Percentiles rank a stretch among this genome's conserved stretches.
phyloP scores from a whole-genome alignment of 768 basidiomycete species.

The Boletus tylopilopsis region DNA sequence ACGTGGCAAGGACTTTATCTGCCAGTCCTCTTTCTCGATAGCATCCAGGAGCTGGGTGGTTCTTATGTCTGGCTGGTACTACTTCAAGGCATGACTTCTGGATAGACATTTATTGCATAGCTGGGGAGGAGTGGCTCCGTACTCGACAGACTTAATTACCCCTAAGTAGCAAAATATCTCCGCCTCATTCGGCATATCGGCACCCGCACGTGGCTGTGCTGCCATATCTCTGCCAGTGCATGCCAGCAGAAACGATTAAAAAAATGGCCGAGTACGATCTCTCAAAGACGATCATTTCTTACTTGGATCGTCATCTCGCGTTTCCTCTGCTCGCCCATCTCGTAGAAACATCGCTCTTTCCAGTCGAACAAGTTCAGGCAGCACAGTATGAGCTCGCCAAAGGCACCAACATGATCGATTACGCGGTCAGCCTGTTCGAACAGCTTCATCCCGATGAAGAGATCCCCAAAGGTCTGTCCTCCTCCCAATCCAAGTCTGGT shows the following conservation, averaged over 20 bases:
- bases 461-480: conserved; percentile 58
- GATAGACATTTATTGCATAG: too few relatives aligned
- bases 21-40: too few relatives aligned
- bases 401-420: conserved; percentile 98
- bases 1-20: too few relatives aligned
- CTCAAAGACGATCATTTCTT: conserved; percentile 84
- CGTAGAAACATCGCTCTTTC: conserved; percentile 68
- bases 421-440: conserved; percentile 75
- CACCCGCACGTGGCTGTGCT: conserved; percentile 32
- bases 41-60: too few relatives aligned
- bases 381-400: conserved; percentile 98
- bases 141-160: too few relatives aligned
- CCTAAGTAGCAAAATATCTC: too few relatives aligned
- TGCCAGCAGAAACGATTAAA: too few relatives aligned
- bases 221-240: too few relatives aligned
- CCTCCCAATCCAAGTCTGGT: background rate
- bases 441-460: conserved; percentile 72
- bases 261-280: conserved; percentile 88
- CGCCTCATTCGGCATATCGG: too few relatives aligned
- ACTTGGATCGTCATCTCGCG: conserved; percentile 91
- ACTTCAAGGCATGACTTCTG: too few relatives aligned
- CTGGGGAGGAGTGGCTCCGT: too few relatives aligned
- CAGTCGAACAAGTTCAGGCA: conserved; percentile 71
- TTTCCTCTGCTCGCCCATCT: conserved; percentile 92
- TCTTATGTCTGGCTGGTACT: too few relatives aligned